These are phyloP conservation scores for Aspergillus ochraceus DNA, from an alignment of 2,329 filamentous ascomycete species.

Conservation along the genomic window DNA sequence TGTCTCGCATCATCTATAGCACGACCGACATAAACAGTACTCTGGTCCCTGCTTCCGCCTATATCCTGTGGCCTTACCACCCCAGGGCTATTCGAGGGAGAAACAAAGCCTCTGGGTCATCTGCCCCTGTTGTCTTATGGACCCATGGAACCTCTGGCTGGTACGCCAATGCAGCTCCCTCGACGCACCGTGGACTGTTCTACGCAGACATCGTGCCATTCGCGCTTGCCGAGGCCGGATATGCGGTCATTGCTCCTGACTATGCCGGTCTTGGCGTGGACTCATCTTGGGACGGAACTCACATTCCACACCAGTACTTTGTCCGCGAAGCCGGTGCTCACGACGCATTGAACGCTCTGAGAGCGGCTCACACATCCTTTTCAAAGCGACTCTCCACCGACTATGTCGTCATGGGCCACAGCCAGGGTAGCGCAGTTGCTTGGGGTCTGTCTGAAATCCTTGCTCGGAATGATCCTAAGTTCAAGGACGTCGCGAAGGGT, in stretches of 20 bases:
- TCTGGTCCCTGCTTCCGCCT: constrained; percentile 50
- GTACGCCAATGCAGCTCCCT: constrained; percentile 42
- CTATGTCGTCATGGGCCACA: constrained; percentile 51
- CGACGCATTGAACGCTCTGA: constrained; percentile 46
- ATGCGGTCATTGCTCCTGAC: constrained; percentile 48
- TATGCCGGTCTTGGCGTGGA: constrained; percentile 48
- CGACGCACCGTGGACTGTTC: constrained; percentile 42
- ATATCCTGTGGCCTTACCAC: constrained; percentile 52
- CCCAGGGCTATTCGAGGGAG: constrained; percentile 15
- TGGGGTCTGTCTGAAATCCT: constrained; percentile 35
- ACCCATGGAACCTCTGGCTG: constrained; percentile 49
- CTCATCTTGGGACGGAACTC: constrained; percentile 30
- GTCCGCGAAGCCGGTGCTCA: constrained; percentile 40
- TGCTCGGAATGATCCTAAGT: constrained; percentile 6
- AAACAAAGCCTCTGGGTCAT: constrained; percentile 6
- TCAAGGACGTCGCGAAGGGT: constrained; percentile 6
- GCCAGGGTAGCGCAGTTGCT: constrained; percentile 48
- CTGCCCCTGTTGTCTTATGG: constrained; percentile 41
- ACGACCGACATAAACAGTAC: constrained; percentile 48
- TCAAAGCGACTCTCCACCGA: constrained; percentile 30
- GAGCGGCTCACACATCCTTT: constrained; percentile 47
- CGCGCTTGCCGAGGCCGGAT: constrained; percentile 43
- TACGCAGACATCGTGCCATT: constrained; percentile 45
- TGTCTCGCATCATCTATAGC: constrained; percentile 53
- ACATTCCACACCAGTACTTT: constrained; percentile 45